Percentiles rank a stretch among this genome's conserved stretches.
Evolutionary conservation across 257 asterid genomes (phyloP).

Genomic region (Przewalskia tangutica): DNA sequence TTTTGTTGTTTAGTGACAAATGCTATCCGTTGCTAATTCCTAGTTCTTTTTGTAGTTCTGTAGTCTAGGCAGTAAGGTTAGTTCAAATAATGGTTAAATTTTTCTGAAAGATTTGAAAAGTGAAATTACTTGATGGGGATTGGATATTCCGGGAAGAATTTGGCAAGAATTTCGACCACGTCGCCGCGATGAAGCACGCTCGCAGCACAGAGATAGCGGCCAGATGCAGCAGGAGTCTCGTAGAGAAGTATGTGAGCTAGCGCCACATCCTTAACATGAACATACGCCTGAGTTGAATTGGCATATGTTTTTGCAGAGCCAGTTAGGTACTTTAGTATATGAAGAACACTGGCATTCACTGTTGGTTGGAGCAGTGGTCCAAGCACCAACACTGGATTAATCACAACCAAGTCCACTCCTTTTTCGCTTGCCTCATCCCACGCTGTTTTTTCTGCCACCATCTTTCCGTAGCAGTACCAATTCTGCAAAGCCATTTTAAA

Average conservation of each 20-base stretch:
- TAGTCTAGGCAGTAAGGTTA: not conserved
- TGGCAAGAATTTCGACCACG: constrained; percentile 69
- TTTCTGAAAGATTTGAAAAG: not conserved
- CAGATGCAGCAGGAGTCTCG: constrained; percentile 65
- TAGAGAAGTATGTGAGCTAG: constrained; percentile 71
- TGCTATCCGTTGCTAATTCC: not conserved
- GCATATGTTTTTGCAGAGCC: constrained; percentile 88
- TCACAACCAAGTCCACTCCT: constrained; percentile 67
- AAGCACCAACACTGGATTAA: constrained; percentile 78
- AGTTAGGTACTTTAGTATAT: constrained; percentile 69
- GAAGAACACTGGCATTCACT: constrained; percentile 75
- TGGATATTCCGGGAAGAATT: constrained; percentile 82
- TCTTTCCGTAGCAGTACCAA: constrained; percentile 57
- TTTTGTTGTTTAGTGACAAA: too few species aligned
- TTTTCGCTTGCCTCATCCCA: constrained; percentile 49
- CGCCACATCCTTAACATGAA: constrained; percentile 80
- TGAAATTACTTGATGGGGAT: constrained; percentile 71
- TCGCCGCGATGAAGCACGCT: constrained; percentile 91
- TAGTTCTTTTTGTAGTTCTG: not conserved
- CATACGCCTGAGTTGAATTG: constrained; percentile 77
- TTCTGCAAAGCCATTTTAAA: constrained; percentile 25
- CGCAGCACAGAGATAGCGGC: constrained; percentile 78
- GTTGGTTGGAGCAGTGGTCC: constrained; percentile 78
- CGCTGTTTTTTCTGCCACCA: constrained; percentile 77
- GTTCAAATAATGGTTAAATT: not conserved